Base-by-base conservation (phyloP, 2,329 filamentous ascomycete genomes). In the Pseudocercospora vitis region DNA sequence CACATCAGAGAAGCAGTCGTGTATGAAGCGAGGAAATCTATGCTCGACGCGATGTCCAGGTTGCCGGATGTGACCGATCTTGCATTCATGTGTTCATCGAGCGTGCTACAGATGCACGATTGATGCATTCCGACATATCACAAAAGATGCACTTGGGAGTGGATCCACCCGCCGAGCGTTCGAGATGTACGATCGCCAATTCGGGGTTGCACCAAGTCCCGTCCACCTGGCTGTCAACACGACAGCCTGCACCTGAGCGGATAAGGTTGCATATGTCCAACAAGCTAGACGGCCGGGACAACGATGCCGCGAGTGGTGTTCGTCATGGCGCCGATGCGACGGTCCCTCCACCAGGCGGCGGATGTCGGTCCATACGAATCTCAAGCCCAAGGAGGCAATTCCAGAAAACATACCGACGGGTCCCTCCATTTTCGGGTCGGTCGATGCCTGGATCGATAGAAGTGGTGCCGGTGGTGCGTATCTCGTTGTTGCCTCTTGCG, bases 221-320 rank as follows among this genome's bases (percentile, higher is more conserved):
- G 37, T 42, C 37, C 19, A 21, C 37, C 37, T 42, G 37, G 37
- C 19, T 23, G 37, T 23, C 24, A 45, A 28, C 42, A 45, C 42
- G 42, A 45, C 42, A 45, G 42, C 26, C 37, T 42, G 37, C 21
- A 45, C 26, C 14, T 29, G 28, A 29, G 23, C 42, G 16, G 42
- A 45, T 45, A 28, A 18, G 42, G 42, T 24, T 45, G 42, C 42
- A 45, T 45, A 31, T 19, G 32, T 35, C 32, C 32, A 35, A 35
- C 32, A 35, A 16, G 32, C 32, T 35, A 28, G 26, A 45, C 42
- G 24, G n/a, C 24, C 42, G 24, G 42, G 14, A 45, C 39, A 45
- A 8, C 21, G 23, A 14, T 31, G 42, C 42, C 42, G 42, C 42
- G 29, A 45, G 26, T 23, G 28, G 19, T 40, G 35, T 40, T 19